Evolutionary conservation across 1,284 basidiomycete genomes (phyloP), one percentile per base, ranked within the genome.

Genomic region (Cystobasidiaceae sp.): DNA sequence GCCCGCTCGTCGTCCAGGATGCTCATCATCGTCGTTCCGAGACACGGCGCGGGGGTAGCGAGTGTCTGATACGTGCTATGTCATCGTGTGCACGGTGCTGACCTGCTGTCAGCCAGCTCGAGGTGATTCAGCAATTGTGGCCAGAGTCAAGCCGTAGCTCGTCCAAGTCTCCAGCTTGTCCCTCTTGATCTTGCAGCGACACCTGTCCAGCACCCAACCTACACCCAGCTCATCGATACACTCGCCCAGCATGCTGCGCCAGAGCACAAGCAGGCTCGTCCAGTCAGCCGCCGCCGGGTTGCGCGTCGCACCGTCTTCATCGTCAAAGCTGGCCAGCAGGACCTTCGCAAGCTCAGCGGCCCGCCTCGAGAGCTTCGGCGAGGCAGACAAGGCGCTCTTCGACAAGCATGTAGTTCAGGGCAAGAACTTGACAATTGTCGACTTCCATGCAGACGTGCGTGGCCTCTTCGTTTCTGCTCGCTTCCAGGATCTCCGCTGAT

Each of bases 361-460:
- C 4, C 37, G 51, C 11, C 23, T 37, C 19, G 61, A 55, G 44
- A 49, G 46, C 41, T 44, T 64, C 30, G 61, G 61, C 17, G 61
- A 55, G 45, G 61, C 21, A 3, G 27, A 46, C 61, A 46, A 43
- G 33, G 61, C 13, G 7, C 17, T 55, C 2, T 64, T 64, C 51
- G 30, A 64, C 11, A 30, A 56, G 30, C 61, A 64, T 21, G 52
- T 64, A 21, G 52, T 64, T 34, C 34, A 55, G 30, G 61, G 61
- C 21, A 37, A 37, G 7, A 64, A 55, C 17, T 52, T 64, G 25
- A 64, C 61, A 13, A 33, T 64, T 25, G 61, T 64, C 23, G 61
- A 64, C 52, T 64, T 64, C 32, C 61, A 64, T 32, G 61, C 61
- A 23, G 43, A 55, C 37, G 43, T 23, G 8, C 15, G 34, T n/a